Conservation (phyloP, 768 basidiomycete species). For the Podaxis sp. region DNA sequence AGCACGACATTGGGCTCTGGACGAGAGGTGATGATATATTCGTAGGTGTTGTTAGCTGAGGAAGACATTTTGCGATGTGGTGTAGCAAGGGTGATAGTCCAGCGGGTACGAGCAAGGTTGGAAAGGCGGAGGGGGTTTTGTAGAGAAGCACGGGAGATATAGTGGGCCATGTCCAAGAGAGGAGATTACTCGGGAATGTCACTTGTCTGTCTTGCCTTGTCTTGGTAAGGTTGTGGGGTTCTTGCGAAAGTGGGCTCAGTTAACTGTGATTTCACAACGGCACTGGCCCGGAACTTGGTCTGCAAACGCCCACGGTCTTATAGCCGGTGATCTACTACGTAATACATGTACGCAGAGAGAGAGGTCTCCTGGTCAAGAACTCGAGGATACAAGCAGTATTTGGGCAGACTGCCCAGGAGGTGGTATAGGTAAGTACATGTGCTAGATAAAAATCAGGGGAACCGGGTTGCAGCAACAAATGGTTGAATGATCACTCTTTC, state of each 20-base stretch:
- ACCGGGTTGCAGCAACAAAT: constrained; percentile 28
- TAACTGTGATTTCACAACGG: not conserved
- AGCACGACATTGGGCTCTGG: constrained; percentile 73
- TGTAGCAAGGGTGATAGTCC: constrained; percentile 6
- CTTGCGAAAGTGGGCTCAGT: not conserved
- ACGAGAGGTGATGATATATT: constrained; percentile 66
- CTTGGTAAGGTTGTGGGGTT: not conserved
- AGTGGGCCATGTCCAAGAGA: constrained; percentile 23
- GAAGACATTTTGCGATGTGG: constrained; percentile 49
- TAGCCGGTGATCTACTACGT: not conserved
- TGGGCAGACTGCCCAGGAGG: not conserved
- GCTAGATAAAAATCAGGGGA: constrained; percentile 18
- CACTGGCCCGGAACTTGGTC: not conserved
- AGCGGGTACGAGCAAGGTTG: constrained; percentile 11
- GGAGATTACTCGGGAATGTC: not conserved
- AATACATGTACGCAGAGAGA: not conserved
- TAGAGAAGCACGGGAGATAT: constrained; percentile 19
- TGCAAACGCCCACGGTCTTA: not conserved
- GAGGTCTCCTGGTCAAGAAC: not conserved
- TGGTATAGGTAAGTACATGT: not conserved
- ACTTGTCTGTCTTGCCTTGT: not conserved
- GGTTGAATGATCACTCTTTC: constrained; percentile 55
- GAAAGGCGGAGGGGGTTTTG: constrained; percentile 12
- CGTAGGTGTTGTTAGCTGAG: constrained; percentile 39
- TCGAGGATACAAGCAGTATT: not conserved